Base-by-base conservation (phyloP, 768 basidiomycete species). In the Lactarius psammicola region DNA sequence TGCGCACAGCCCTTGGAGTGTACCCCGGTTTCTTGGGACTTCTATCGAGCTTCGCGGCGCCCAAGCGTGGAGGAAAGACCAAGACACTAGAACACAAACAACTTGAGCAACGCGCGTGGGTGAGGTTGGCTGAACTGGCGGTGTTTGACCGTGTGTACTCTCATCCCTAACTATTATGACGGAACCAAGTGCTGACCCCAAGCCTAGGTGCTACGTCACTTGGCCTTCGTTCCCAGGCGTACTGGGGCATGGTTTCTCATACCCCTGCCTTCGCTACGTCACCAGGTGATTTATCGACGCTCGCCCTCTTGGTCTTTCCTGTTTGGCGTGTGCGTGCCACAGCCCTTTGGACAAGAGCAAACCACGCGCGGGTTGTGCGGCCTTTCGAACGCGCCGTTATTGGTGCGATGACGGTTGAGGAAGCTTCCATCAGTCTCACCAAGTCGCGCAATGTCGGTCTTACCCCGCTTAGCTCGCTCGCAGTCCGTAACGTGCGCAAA, bases 331-430 rank as follows among this genome's bases (percentile, higher is more conserved):
- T 77, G 9, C 81, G 78, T 58, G 84, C 87, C 5, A 74, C 75
- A 2, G 71, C 76, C 10, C 74, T 84, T 17, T 84, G 84, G 84
- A 69, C 74, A 23, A 75, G 75, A 62, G 77, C 79, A 23, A 68
- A 74, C 53, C 65, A 73, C 34, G 72, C 74, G 38, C 68, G 71
- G 60, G 71, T 75, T 36, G 71, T 77, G 20, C 75, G 81, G 15
- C 74, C 80, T 9, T 79, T 81, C 66, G 87, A 90, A 73, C 77
- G 78, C 46, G 77, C 88, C 40, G 86, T 89, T 4, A 71, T 88
- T 15, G 75, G 78, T 31, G 79, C 76, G 17, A 74, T 88, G 72
- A 77, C 74, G 17, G 76, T 90, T 1, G 83, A 86, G 4, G 82
- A 84, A 38, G 88, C 89, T 5, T 78, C 74, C 17, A 74, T 73